phyloP scores from a whole-genome alignment of 208 protist genomes.

The Trypanosomatidae sp. region DNA sequence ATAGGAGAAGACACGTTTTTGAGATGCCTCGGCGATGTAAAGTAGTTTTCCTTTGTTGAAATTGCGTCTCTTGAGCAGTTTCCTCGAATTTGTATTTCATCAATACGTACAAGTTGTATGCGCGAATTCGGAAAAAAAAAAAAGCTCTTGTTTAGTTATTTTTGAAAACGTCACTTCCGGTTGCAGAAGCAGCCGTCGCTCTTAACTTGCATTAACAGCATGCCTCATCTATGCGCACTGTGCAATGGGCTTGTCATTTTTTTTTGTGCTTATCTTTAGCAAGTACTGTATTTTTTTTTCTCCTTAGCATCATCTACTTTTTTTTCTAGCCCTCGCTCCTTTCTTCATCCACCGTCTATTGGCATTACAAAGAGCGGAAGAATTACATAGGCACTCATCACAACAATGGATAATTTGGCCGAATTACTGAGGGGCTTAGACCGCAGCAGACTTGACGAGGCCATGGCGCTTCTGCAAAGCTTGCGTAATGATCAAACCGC shows the following conservation, averaged over 20 bases:
- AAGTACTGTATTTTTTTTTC: too few species aligned
- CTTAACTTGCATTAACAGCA: too few species aligned
- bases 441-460: constrained; percentile 30
- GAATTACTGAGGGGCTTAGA: constrained; percentile 29
- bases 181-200: too few species aligned
- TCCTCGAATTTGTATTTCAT: background rate
- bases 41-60: constrained; percentile 1
- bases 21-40: constrained; percentile 16
- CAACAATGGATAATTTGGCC: constrained; percentile 27
- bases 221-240: too few species aligned
- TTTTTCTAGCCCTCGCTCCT: background rate
- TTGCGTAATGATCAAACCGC: constrained; percentile 1
- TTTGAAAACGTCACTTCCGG: too few species aligned
- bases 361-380: background rate
- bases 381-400: too few species aligned
- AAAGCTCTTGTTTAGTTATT: too few species aligned
- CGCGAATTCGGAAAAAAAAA: too few species aligned
- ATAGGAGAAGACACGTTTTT: constrained; percentile 23
- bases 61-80: too few species aligned
- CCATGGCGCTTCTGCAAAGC: constrained; percentile 29
- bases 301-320: too few species aligned
- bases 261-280: too few species aligned
- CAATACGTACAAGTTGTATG: background rate
- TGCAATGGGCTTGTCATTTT: too few species aligned
- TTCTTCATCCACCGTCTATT: background rate